Base-by-base conservation (phyloP, 2,329 filamentous ascomycete genomes). In the Xylariales sp. region DNA sequence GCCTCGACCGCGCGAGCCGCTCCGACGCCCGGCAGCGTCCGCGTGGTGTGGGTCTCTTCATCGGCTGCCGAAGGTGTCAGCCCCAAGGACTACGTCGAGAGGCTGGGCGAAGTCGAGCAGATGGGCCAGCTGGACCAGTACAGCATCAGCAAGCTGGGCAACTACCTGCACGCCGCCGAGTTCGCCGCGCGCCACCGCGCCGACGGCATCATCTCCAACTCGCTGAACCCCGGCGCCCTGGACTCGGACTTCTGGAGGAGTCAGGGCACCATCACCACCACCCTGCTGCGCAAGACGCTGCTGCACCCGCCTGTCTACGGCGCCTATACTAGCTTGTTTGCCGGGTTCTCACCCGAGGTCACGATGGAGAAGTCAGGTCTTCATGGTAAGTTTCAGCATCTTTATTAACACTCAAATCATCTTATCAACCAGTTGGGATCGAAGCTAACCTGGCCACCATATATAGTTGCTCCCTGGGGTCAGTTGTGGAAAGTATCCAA, bases 261-360 rank as follows among this genome's bases (percentile, higher is more conserved):
- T 31, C 46, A 41, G 24, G 45, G 44, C 23, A 24, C 20, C 4
- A 5, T 48, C 2, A 45, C 47, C 33, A 43, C 21, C 8, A 30
- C 4, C 23, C 16, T 40, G 12, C 23, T 33, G 11, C 33, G 24
- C 19, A 31, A 21, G 21, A 15, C 34, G 12, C 6, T 46, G 44
- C 18, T 49, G 17, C 45, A 52, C 35, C 42, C 50, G 11, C 30
- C 47, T 5, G 33, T 55, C 32, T 44, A 53, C 31, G 65, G 65
- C 8, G 65, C 62, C 2, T 69, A 67, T 44, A 68, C 65, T 0
- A 62, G 66, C 50, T 42, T 69, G 2, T 69, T 58, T 35, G 61
- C 63, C 18, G 65, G 60, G 3, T 46, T 66, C 18, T 60, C 59
- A 2, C 50, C 57, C 2, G 56, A 65, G 3, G 51, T 66, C 8